Conservation (phyloP, 1,284 basidiomycete species). For the Fomitiporia mediterranea region DNA sequence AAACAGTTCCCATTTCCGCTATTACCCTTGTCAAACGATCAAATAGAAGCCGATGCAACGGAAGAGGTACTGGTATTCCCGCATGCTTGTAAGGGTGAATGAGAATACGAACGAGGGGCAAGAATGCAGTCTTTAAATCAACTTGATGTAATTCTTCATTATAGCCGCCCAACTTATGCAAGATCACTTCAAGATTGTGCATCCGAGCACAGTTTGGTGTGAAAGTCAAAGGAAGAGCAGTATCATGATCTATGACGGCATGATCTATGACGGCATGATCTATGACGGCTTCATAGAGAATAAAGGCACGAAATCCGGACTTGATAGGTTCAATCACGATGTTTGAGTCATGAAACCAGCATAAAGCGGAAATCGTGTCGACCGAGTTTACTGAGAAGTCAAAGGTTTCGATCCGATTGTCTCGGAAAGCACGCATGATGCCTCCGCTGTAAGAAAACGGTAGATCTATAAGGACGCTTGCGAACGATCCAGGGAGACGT, state of each 20-base stretch:
- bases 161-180: background rate
- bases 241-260: background rate
- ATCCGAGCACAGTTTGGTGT: background rate
- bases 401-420: background rate
- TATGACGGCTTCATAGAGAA: background rate
- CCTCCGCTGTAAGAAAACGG: background rate
- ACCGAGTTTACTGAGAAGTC: background rate
- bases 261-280: background rate
- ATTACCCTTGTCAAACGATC: too few species aligned
- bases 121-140: too few species aligned
- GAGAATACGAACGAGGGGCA: background rate
- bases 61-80: too few species aligned
- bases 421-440: background rate
- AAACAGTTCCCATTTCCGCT: too few species aligned
- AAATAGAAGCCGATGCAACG: background rate
- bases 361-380: background rate
- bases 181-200: background rate
- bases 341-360: background rate
- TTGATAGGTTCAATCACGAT: background rate
- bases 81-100: background rate
- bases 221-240: background rate
- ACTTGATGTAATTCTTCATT: too few species aligned
- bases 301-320: background rate
- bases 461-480: background rate
- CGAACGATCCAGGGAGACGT: background rate